Evolutionary conservation across 164 flowering plant genomes (phyloP), one percentile per base, ranked within the genome.

Genomic region (Aristolochia contorta): DNA sequence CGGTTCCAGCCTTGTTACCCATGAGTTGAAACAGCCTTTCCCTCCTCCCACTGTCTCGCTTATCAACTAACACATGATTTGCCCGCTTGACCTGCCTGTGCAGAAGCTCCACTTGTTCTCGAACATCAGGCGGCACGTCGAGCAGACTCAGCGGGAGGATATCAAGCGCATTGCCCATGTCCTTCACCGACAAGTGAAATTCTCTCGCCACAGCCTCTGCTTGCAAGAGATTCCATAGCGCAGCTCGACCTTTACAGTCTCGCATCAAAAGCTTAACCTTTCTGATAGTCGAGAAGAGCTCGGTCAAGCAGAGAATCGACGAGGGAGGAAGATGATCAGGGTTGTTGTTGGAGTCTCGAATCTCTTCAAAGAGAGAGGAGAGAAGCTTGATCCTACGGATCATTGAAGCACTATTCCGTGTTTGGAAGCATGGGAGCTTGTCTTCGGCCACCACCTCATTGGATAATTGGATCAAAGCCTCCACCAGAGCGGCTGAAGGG

Each of bases 21-120:
- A 81, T 78, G 55, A 80, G 52, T 57, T 68, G 76, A 23, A 80
- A 70, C 46, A 81, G 77, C 37, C 81, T 84, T 46, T 80, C 80
- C 69, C 85, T 73, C 65, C 71, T 74, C 27, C 68, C 77, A 67
- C 75, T 48, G 67, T 85, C 89, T 52, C 22, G 27, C 22, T 74
- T 61, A 41, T 83, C 86, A 49, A 77, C 60, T 30, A 74, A 70
- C 60, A 80, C 57, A 10, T n/a, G n/a, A n/a, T 78, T 75, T 0
- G 66, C 77, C 47, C 82, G 69, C 55, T 70, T 82, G 0, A 81
- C 75, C 50, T 88, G 91, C 68, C 65, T 84, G 69, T 76, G 86
- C 33, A 84, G 80, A 62, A 88, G 85, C 74, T 82, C 89, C 16
- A 88, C 78, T 73, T 88, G 92, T 72, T 88, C 91, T 68, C 76